phyloP scores from a whole-genome alignment of 257 asterid species.

The Penstemon davidsonii region DNA sequence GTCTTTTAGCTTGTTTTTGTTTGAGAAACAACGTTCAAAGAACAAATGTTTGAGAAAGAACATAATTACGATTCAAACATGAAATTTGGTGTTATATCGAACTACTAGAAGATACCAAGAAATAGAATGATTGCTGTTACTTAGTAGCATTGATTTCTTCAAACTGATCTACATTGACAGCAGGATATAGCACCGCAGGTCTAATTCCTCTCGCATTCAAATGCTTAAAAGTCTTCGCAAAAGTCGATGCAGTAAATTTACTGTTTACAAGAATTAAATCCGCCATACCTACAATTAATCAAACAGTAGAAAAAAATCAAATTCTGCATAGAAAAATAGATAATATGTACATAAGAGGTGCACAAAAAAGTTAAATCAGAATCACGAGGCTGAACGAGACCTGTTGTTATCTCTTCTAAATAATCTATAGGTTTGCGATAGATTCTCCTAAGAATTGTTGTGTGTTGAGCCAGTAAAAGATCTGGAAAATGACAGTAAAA shows the following conservation, averaged over 20 bases:
- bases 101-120: slow-evolving; percentile 38
- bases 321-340: slow-evolving; percentile 8
- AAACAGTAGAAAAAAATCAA: slow-evolving; percentile 16
- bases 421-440: slow-evolving; percentile 84
- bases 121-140: slow-evolving; percentile 48
- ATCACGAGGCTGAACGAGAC: slow-evolving; percentile 33
- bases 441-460: slow-evolving; percentile 72
- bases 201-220: slow-evolving; percentile 62
- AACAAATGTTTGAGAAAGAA: neutral
- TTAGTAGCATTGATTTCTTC: slow-evolving; percentile 53
- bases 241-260: slow-evolving; percentile 88
- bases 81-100: slow-evolving; percentile 25
- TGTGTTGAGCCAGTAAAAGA: slow-evolving; percentile 82
- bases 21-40: neutral
- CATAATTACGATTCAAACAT: neutral
- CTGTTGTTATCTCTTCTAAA: slow-evolving; percentile 89
- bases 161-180: slow-evolving; percentile 87
- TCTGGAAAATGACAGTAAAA: slow-evolving; percentile 99
- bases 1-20: neutral
- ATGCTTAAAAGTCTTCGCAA: slow-evolving; percentile 82
- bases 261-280: slow-evolving; percentile 91
- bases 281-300: slow-evolving; percentile 72
- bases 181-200: slow-evolving; percentile 96
- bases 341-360: neutral
- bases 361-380: neutral